Base-by-base conservation (phyloP, 2,329 filamentous ascomycete species). In the Trichoderma simmonsii region DNA sequence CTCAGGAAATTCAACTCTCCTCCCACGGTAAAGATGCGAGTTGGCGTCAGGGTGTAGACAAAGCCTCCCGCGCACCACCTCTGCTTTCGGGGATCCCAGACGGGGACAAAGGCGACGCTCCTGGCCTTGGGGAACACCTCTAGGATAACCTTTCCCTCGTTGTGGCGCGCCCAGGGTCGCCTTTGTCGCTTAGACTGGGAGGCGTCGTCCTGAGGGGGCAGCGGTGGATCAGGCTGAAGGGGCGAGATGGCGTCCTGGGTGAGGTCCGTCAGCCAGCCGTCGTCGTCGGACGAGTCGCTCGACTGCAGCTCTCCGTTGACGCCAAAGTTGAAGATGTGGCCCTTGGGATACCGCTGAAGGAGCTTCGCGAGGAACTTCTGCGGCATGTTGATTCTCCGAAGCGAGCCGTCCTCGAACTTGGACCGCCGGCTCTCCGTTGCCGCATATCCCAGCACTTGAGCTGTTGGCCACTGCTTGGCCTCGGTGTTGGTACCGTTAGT, bases 1-100 rank as follows among this genome's bases (percentile, higher is more conserved):
- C 80, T 78, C 6, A 89, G 79, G 36, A 86, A 87, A 18, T 82
- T 85, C 3, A 90, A 80, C 57, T 89, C 88, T 9, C 83, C 82
- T 24, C 84, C 80, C 1, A 80, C 75, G 0, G 82, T 83, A 43
- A 89, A 85, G 4, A 82, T 78, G 1, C 85, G 82, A 0, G 81
- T 83, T 1, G 81, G 80, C 3, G 76, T 80, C 3, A 78, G 80
- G 0, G 86, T 87, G 80, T 87, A 88, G 4, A 84, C 78, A 51
- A 89, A 85, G 9, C 83, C 83, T 1, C 83, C 85, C 0, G 85
- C 83, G 71, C 83, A 87, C 83, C 85, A 87, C 8, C 85, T 78
- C 43, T 86, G 81, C 69, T 80, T 81, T 8, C 81, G 78, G 0
- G 81, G 73, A 61, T 87, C 84, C 85, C 85, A 87, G 0, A 88